Evolutionary conservation across 352 stramenopile species (phyloP).

Genomic region (Blastocystis hominis): DNA sequence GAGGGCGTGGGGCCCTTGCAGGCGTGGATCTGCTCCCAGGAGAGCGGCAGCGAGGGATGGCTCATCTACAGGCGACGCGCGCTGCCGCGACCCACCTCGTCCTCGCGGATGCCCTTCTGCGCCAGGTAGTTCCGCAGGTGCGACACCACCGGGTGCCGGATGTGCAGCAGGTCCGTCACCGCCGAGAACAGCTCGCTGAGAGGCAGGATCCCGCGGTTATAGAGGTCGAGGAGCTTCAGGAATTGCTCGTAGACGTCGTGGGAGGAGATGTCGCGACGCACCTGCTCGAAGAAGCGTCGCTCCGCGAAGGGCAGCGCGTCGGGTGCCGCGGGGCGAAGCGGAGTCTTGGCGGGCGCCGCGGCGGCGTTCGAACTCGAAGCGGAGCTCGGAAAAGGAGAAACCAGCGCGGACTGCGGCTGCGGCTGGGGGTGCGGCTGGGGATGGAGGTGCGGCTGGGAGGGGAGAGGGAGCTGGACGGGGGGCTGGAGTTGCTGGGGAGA

Average conservation of each 20-base stretch:
- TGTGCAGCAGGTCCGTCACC: conserved; percentile 63
- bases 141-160: not conserved
- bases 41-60: not conserved
- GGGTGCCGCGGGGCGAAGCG: conserved; percentile 29
- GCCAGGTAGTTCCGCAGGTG: conserved; percentile 11
- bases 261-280: conserved; percentile 84
- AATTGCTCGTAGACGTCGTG: conserved; percentile 61
- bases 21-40: conserved; percentile 58
- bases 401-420: not conserved
- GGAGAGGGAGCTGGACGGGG: not conserved
- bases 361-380: not conserved
- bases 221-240: conserved; percentile 73
- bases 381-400: no score
- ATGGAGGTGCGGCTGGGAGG: not conserved
- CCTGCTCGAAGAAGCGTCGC: conserved; percentile 80
- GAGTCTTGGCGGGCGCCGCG: not conserved
- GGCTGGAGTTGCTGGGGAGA: not conserved
- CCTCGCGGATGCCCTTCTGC: conserved; percentile 24
- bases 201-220: no score
- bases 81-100: not conserved
- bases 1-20: conserved; percentile 72
- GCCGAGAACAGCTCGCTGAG: conserved; percentile 76
- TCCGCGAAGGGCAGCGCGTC: conserved; percentile 65
- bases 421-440: not conserved
- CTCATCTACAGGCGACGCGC: not conserved